Percentiles rank a stretch among this genome's conserved stretches.
Conservation (phyloP, 2,329 filamentous ascomycete genomes). For the Coniochaeta ligniaria region DNA sequence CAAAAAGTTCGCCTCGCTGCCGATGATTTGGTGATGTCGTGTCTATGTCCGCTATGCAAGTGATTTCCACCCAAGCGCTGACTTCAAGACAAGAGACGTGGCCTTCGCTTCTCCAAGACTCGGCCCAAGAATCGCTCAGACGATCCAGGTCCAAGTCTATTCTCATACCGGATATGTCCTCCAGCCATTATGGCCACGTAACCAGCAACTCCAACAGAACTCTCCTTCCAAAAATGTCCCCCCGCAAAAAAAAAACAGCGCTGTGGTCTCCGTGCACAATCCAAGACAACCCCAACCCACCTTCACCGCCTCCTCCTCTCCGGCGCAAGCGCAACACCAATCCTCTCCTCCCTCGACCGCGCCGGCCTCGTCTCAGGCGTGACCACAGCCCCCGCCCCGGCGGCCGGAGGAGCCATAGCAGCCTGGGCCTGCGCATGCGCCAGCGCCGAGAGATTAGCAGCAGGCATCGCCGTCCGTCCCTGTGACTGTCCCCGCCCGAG, state of each 20-base stretch:
- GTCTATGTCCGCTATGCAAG: not conserved
- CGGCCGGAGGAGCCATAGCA: conserved; percentile 1
- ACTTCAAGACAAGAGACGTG: too few relatives aligned
- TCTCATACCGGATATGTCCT: not conserved
- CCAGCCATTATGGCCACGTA: not conserved
- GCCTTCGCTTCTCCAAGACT: too few relatives aligned
- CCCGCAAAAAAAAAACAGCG: too few relatives aligned
- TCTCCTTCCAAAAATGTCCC: too few relatives aligned
- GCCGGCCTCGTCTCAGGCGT: conserved; percentile 18
- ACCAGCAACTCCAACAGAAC: not conserved
- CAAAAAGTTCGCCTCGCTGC: not conserved
- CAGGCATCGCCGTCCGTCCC: not conserved
- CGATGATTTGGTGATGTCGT: not conserved
- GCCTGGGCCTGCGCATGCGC: conserved; percentile 1
- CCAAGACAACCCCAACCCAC: not conserved
- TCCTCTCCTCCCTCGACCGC: conserved; percentile 22
- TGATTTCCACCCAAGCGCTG: not conserved
- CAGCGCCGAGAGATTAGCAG: not conserved
- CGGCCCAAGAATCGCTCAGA: not conserved
- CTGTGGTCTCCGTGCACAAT: not conserved
- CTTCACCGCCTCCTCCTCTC: conserved; percentile 11
- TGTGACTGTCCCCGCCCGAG: not conserved
- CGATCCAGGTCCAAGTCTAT: not conserved
- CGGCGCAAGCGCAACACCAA: conserved; percentile 13
- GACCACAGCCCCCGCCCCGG: conserved; percentile 5